A percentile compares a stretch with the other conserved stretches of the same genome.
Evolutionary conservation across 768 basidiomycete genomes (phyloP).

Genomic region (Hygrocybe punicea): DNA sequence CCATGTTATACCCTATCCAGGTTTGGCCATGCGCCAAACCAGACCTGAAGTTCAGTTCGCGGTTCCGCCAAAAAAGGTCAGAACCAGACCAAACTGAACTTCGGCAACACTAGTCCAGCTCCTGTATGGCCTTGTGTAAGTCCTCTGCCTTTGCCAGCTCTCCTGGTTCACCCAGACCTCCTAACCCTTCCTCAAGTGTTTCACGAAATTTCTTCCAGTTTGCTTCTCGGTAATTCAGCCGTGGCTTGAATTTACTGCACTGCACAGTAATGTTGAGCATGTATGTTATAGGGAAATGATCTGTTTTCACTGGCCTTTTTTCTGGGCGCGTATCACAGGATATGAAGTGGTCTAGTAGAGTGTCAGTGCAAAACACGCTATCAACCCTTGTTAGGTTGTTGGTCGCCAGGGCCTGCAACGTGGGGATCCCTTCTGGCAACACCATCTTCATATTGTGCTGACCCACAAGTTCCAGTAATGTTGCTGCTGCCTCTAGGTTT

Average conservation of each 20-base stretch:
- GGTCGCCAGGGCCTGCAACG: constrained; percentile 24
- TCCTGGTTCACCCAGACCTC: background rate
- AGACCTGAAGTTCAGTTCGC: too few species aligned
- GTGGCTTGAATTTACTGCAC: background rate
- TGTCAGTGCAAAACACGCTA: too few species aligned
- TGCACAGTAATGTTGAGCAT: constrained; percentile 19
- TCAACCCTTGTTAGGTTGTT: constrained; percentile 37
- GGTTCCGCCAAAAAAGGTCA: background rate
- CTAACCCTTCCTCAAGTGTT: background rate
- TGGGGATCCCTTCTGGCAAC: constrained; percentile 34
- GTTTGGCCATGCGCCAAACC: too few species aligned
- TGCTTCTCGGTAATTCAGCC: background rate
- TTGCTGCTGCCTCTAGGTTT: constrained; percentile 19
- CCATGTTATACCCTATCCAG: too few species aligned
- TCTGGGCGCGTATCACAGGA: too few species aligned
- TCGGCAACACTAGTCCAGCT: background rate
- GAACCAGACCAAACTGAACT: too few species aligned
- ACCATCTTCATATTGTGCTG: constrained; percentile 33
- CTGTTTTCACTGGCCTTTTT: too few species aligned
- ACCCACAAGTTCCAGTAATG: constrained; percentile 25
- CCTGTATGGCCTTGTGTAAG: background rate
- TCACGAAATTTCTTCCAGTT: background rate
- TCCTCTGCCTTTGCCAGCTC: background rate
- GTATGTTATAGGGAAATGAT: constrained; percentile 41
- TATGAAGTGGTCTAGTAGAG: too few species aligned